A percentile compares a stretch with the other conserved stretches of the same genome.
These are phyloP conservation scores for Fraxinus ornus DNA, from an alignment of 305 asterid species.

Conservation along the genomic window DNA sequence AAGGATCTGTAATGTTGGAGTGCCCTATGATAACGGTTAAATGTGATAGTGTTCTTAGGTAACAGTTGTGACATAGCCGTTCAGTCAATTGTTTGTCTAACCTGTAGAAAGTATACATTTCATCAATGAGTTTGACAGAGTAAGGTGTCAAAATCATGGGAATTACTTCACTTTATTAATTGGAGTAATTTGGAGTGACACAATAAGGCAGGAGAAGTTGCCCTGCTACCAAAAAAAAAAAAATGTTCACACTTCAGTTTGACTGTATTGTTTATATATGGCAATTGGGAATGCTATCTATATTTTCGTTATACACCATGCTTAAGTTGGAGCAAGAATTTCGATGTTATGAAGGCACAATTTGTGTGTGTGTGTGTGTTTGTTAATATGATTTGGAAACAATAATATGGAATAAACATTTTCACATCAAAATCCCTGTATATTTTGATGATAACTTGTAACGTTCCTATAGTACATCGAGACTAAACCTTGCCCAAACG, in stretches of 20 bases:
- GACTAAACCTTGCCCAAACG: too few relatives aligned
- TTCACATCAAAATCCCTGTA: too few relatives aligned
- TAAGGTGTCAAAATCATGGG: not conserved
- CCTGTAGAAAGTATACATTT: not conserved
- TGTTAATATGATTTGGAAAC: too few relatives aligned
- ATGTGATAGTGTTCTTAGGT: not conserved
- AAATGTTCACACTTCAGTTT: not conserved
- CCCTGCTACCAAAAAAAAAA: not conserved
- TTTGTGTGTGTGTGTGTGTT: not conserved
- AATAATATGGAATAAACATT: too few relatives aligned
- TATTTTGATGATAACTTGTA: too few relatives aligned
- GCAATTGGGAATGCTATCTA: not conserved
- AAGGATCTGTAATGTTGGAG: not conserved
- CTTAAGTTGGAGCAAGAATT: not conserved
- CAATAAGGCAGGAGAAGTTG: not conserved
- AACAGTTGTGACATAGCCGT: not conserved
- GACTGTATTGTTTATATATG: not conserved
- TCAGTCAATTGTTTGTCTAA: not conserved
- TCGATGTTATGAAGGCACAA: not conserved
- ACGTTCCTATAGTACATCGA: too few relatives aligned
- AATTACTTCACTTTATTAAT: not conserved
- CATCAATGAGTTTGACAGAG: not conserved
- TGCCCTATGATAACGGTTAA: not conserved
- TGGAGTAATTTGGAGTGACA: not conserved
- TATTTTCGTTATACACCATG: not conserved